Evolutionary conservation across 495 filamentous ascomycete species (phyloP).

Genomic region (Friedmanniomyces endolithicus): DNA sequence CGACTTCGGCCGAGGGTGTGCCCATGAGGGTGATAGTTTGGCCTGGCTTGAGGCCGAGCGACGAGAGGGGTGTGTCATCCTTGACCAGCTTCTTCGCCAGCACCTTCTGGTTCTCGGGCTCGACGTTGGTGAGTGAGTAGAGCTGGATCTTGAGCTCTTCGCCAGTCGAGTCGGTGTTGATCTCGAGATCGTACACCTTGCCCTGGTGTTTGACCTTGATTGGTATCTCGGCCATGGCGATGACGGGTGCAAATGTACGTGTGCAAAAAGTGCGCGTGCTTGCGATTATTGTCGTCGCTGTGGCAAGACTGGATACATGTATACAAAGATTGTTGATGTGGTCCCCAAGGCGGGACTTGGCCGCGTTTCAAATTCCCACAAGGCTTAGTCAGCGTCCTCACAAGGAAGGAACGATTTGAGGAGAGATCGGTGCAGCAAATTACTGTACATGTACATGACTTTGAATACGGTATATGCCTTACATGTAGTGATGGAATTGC

Average conservation of each 20-base stretch:
- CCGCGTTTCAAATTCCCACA: not conserved
- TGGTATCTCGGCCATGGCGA: conserved; percentile 48
- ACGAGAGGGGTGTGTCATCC: conserved; percentile 80
- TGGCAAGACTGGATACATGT: not conserved
- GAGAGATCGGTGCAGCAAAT: no score
- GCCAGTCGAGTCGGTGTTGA: conserved; percentile 71
- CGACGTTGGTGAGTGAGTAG: conserved; percentile 87
- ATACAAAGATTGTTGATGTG: not conserved
- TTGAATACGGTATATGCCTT: no score
- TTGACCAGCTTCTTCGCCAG: conserved; percentile 88
- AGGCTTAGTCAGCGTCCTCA: not conserved
- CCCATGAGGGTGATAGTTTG: conserved; percentile 96
- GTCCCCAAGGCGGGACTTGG: no score
- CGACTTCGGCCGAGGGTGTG: conserved; percentile 53
- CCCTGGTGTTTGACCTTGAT: conserved; percentile 82
- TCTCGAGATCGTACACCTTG: conserved; percentile 85
- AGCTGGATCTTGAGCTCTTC: conserved; percentile 93
- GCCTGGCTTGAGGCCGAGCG: conserved; percentile 69
- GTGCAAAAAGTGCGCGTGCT: not conserved
- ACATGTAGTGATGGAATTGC: no score
- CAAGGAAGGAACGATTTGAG: not conserved
- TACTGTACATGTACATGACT: no score
- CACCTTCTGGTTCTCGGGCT: conserved; percentile 92
- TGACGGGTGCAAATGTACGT: not conserved
- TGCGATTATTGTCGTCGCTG: no score